A percentile compares a stretch with the other conserved stretches of the same genome.
phyloP scores from a whole-genome alignment of 345 rosid genomes.

The Odontarrhena argentea region DNA sequence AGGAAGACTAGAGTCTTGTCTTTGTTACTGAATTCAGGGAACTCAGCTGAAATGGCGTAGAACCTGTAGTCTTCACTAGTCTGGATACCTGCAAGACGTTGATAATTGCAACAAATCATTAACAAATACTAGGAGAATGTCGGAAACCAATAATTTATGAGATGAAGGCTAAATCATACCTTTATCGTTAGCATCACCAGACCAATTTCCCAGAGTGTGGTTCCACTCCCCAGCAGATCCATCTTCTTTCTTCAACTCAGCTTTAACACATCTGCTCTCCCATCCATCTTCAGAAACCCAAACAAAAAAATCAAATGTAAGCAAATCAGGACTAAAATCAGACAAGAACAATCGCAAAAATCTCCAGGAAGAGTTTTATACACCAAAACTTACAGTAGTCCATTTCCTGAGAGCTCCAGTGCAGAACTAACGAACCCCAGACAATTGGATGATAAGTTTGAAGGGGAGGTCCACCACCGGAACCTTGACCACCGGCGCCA shows the following conservation, averaged over 20 bases:
- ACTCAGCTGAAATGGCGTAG: slow-evolving; percentile 96
- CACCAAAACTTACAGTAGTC: too few species aligned
- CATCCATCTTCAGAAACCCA: slow-evolving; percentile 68
- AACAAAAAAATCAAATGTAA: background rate
- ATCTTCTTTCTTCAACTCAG: slow-evolving; percentile 96
- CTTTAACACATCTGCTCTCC: slow-evolving; percentile 87
- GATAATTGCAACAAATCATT: slow-evolving; percentile 13
- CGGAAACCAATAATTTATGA: background rate
- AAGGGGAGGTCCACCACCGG: too few species aligned
- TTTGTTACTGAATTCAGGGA: slow-evolving; percentile 91
- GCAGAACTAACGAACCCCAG: too few species aligned
- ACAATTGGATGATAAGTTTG: too few species aligned
- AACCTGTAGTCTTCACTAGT: slow-evolving; percentile 97
- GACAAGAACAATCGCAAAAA: background rate
- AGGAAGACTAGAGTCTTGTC: slow-evolving; percentile 91
- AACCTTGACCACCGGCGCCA: too few species aligned
- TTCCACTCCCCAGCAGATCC: slow-evolving; percentile 89
- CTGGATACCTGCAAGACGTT: slow-evolving; percentile 68
- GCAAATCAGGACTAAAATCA: background rate
- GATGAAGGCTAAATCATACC: slow-evolving; percentile 48
- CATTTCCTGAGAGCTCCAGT: too few species aligned
- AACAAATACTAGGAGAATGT: background rate
- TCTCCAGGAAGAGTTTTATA: too few species aligned
- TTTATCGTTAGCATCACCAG: slow-evolving; percentile 82
- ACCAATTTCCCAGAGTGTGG: slow-evolving; percentile 96